Evolutionary conservation across 1,139 yeast species (phyloP), one percentile per base, ranked within the genome.

Genomic region (Petasospora fabianii): DNA sequence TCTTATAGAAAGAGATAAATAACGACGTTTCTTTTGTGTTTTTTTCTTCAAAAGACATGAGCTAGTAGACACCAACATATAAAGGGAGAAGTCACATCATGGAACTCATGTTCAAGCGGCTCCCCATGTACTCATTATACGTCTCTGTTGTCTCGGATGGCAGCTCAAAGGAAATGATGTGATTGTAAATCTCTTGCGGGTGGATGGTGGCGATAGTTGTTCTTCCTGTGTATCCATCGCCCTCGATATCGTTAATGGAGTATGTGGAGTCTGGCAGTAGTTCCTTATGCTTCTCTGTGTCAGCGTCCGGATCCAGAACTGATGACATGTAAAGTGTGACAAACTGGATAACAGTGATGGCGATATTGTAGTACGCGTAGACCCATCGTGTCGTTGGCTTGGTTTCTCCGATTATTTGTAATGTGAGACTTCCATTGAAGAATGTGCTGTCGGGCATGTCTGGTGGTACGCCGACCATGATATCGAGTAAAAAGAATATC

Each of bases 211-310:
- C 56, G 2, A 66, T 53, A 13, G 50, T 44, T 2, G 66, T 53
- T 24, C 61, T 53, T 0, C 76, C 75, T 27, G 67, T 65, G 44
- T 62, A 68, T 1, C 75, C 75, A 49, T 69, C 72, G 18, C 60
- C 60, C 30, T 57, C 55, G 14, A 51, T 53, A 4, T 47, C 49
- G 16, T 38, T 44, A 6, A 44, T 33, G n/a, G 51, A 39, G 30
- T 44, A 51, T 1, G 43, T 43, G 22, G 43, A 26, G 13, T 42
- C 27, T 16, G 50, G 32, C 5, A 41, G 21, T 3, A 34, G 45
- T 6, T 16, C 32, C 11, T 24, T 49, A 46, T 47, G 9, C 54
- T 56, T 19, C 57, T 42, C 41, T 6, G 41, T 31, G 4, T 50
- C 50, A 8, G 43, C 39, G 15, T 36, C 36, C 1, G 44, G 35